A percentile compares a stretch with the other conserved stretches of the same genome.
phyloP scores from a whole-genome alignment of 164 flowering plant species.

The Vitis rotundifolia region DNA sequence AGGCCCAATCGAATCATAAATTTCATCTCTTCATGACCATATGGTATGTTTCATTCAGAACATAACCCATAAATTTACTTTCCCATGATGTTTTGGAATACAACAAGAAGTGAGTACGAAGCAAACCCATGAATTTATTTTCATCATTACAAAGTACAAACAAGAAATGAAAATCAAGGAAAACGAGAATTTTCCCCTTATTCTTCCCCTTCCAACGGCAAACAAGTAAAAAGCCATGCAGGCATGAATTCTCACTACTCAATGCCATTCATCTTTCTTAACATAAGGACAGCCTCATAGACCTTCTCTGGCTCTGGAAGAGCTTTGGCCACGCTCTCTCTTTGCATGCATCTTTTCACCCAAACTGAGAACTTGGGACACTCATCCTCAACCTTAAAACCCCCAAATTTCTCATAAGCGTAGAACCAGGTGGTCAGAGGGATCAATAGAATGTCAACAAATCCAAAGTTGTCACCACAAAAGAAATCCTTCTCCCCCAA shows the following conservation, averaged over 20 bases:
- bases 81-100: no score
- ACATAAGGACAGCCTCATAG: constrained; percentile 34
- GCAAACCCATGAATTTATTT: no score
- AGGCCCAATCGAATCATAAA: no score
- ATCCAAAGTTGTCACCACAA: constrained; percentile 50
- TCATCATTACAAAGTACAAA: no score
- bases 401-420: constrained; percentile 44
- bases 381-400: constrained; percentile 42
- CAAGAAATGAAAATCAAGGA: no score
- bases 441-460: constrained; percentile 38
- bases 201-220: no score
- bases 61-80: no score
- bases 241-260: constrained; percentile 18
- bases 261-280: constrained; percentile 51
- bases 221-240: no score
- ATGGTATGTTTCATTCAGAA: no score
- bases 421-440: constrained; percentile 45
- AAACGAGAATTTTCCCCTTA: no score
- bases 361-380: constrained; percentile 53
- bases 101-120: no score
- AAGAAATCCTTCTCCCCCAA: constrained; percentile 51
- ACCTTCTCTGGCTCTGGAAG: constrained; percentile 48
- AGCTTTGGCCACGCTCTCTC: constrained; percentile 42
- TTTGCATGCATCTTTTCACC: constrained; percentile 48
- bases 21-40: no score